Base-by-base conservation (phyloP, 169 alveolate genomes). In the Plasmodium inui region DNA sequence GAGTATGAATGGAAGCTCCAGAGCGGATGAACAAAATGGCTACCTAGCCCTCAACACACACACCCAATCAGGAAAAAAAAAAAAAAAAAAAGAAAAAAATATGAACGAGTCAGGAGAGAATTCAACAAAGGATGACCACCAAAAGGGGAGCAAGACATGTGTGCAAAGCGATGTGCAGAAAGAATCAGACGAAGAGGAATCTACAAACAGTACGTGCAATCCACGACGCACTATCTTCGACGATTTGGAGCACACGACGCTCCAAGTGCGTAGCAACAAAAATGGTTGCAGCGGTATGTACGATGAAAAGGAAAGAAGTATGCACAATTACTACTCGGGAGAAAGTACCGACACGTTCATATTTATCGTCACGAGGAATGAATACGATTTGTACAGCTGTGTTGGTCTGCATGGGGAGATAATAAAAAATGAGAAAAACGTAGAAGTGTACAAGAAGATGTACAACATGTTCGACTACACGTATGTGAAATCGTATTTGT, bases 361-460 rank as follows among this genome's bases (percentile, higher is more conserved):
- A 46, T 90, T 81, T 57, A 82, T 90, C 12, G 84, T 90, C 53
- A 90, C 95, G 28, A 61, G 84, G 83, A 81, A 90, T 71, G 90
- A 80, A 22, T 81, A 81, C 39, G 84, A 90, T 50, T 3, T 90
- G 76, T 82, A 34, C 73, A 90, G 73, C 22, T 90, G 95, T 50
- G 92, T 90, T 67, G 95, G 95, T 22, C 50, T 90, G 37, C 82
- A 81, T 90, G 95, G 95, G 26, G 95, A 90, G 73, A 90, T 90
- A 81, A 70, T 90, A 50, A 90, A 90, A 81, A 90, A 90, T 53
- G 95, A 90, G 73, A 90, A 90, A 55, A 67, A 44, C 82, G 26
- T 90, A 53, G 84, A 90, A 28, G 34, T 19, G 34, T 90, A 81
- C 70, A 90, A 90, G 73, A 90, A 90, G 44, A 74, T 72, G 84